These are phyloP conservation scores for Xylariales sp. DNA, from an alignment of 2,329 filamentous ascomycete genomes.

Conservation along the genomic window DNA sequence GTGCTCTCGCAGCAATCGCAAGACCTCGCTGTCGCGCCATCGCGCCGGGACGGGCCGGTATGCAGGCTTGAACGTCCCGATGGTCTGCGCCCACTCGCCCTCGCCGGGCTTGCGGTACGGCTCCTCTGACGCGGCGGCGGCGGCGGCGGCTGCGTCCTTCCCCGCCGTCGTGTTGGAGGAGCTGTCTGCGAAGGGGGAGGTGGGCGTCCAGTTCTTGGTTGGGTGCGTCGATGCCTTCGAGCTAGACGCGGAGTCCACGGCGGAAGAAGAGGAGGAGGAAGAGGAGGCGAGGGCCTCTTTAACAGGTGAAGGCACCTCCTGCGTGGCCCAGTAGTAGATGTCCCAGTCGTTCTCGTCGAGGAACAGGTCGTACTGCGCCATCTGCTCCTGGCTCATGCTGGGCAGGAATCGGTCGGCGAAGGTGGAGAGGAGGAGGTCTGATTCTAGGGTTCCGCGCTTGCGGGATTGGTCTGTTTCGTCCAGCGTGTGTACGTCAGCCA, in stretches of 20 bases:
- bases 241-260: slow-evolving; percentile 17
- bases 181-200: slow-evolving; percentile 13
- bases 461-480: slow-evolving; percentile 76
- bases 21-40: slow-evolving; percentile 79
- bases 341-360: slow-evolving; percentile 99
- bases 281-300: slow-evolving; percentile 13
- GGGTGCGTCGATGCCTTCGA: slow-evolving; percentile 16
- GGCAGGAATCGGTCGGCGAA: slow-evolving; percentile 79
- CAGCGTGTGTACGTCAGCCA: too few relatives aligned
- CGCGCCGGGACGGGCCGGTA: slow-evolving; percentile 83
- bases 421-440: slow-evolving; percentile 91
- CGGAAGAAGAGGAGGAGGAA: slow-evolving; percentile 9
- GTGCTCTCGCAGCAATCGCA: slow-evolving; percentile 73
- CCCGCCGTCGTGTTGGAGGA: slow-evolving; percentile 14
- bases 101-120: slow-evolving; percentile 28
- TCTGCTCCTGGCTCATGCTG: slow-evolving; percentile 66
- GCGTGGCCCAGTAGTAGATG: slow-evolving; percentile 99
- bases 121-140: slow-evolving; percentile 28
- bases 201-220: slow-evolving; percentile 8
- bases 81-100: slow-evolving; percentile 95
- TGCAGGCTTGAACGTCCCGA: slow-evolving; percentile 89
- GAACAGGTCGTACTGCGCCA: slow-evolving; percentile 83
- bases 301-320: slow-evolving; percentile 61
- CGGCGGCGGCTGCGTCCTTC: slow-evolving; percentile 20
- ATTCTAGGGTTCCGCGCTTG: slow-evolving; percentile 93